Evolutionary conservation across 2,329 filamentous ascomycete genomes (phyloP), one percentile per base, ranked within the genome.

Genomic region (Coccinonectria pachysandricola): DNA sequence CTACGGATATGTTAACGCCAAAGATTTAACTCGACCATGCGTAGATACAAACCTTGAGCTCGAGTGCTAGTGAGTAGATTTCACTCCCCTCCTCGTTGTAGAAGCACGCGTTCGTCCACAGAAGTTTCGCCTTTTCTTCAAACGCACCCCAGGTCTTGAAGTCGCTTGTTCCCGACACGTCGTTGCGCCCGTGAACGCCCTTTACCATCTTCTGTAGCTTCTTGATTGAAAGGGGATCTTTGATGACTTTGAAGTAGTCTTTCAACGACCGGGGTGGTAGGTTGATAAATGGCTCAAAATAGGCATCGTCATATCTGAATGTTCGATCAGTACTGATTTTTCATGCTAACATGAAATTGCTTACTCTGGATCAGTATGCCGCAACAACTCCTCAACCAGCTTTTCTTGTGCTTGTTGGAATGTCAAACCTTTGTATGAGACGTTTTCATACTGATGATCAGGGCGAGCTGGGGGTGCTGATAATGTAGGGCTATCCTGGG

Each of bases 1-100:
- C 79, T 88, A 37, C n/a, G 2, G 3, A 1, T 6, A n/a, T 3
- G 33, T 48, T 23, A 51, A 37, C 17, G 7, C 8, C 2, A 12
- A n/a, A 12, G 4, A 4, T 14, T 13, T 8, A 26, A 7, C 7
- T 8, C 12, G 15, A 4, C 19, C 6, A 14, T 8, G 8, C 3
- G 9, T 5, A 8, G 6, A 7, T 8, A 43, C 44, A 24, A 59
- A 84, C 83, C 71, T 92, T 78, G 6, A 95, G 70, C 33, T 91
- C 76, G 24, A 76, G 71, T 1, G 85, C 84, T 34, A 91, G 63
- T 12, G 71, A 64, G 37, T 77, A 84, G 26, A 94, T 87, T 10
- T 85, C 79, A 46, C 87, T 94, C 4, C 79, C 82, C 48, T 94
- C 86, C 52, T 94, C 84, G 41, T 95, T 95, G 62, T 88, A 95